Percentiles rank a stretch among this genome's conserved stretches.
These are phyloP conservation scores for Podospora appendiculata DNA, from an alignment of 495 filamentous ascomycete species.

Conservation along the genomic window DNA sequence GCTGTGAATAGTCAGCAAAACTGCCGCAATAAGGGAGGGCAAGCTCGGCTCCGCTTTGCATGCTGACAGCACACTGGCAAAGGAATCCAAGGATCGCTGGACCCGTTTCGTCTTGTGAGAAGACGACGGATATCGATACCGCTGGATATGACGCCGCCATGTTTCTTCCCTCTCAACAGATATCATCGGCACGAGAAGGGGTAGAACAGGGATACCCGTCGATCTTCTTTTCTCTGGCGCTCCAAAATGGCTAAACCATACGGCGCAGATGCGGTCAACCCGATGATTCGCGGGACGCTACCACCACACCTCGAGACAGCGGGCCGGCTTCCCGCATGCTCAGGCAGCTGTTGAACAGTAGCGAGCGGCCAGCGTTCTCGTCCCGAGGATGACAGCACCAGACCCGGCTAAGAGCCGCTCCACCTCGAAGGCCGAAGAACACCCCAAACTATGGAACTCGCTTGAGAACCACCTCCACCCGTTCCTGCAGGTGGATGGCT, in stretches of 20 bases:
- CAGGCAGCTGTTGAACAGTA: constrained; percentile 12
- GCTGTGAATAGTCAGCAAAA: constrained; percentile 34
- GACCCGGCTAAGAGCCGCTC: not conserved
- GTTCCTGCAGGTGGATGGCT: constrained; percentile 19
- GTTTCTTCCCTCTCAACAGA: too few relatives aligned
- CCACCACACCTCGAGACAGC: constrained; percentile 14
- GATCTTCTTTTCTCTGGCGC: not conserved
- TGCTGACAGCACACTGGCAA: not conserved
- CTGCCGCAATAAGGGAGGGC: too few relatives aligned
- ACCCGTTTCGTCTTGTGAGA: too few relatives aligned
- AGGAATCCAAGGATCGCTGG: not conserved
- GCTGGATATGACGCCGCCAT: too few relatives aligned
- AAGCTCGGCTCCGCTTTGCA: too few relatives aligned
- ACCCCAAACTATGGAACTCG: constrained; percentile 15
- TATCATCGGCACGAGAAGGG: too few relatives aligned
- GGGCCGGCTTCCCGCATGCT: constrained; percentile 21
- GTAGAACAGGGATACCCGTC: too few relatives aligned
- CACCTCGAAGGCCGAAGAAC: too few relatives aligned
- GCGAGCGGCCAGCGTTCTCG: constrained; percentile 15
- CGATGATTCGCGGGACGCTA: constrained; percentile 10
- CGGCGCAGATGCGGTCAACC: constrained; percentile 1
- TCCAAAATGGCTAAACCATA: constrained; percentile 14
- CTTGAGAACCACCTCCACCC: constrained; percentile 22
- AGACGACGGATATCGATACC: too few relatives aligned
- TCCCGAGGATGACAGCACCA: constrained; percentile 5